Base-by-base conservation (phyloP, 2,329 filamentous ascomycete genomes). In the Cercospora beticola region DNA sequence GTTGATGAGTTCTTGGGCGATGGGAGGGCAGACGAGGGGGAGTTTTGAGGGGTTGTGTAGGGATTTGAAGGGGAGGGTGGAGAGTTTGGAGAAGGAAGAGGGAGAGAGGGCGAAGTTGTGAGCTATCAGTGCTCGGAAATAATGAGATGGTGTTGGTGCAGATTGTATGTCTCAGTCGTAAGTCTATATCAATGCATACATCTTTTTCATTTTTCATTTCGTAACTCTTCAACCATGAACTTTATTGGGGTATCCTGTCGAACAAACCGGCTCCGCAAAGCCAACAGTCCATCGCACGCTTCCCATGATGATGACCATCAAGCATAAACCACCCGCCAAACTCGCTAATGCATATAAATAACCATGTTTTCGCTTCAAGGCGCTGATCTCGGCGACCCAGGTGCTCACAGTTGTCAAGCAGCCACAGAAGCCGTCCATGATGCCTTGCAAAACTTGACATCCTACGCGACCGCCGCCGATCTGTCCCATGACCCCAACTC, bases 291-390 rank as follows among this genome's bases (percentile, higher is more conserved):
- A 96, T 68, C 86, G 81, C 75, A 94, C 80, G 68, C 89, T 89
- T 0, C 92, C 92, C 89, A 94, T 92, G 18, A 94, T 85, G 0
- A 87, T 82, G 26, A 93, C 84, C 83, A 92, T 79, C 10, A 90
- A 72, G 10, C 82, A 83, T 67, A 93, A 76, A 2, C 86, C 87
- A 0, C 82, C 82, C 0, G 83, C 76, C 2, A 94, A 85, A 74
- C 90, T 94, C 21, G 79, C 78, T 0, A 76, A 70, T 0, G 88
- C 90, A 75, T 95, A 95, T 0, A 87, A 70, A 81, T 94, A 97
- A 2, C 90, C 87, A 78, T 89, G 82, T 16, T 81, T 80, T 28
- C 78, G 72, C 71, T 77, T 75, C 74, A 84, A 64, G 1, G 72
- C 74, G 57, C 79, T 76, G 12, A 84, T 73, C 72, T 85, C 83